phyloP scores from a whole-genome alignment of 1,284 basidiomycete genomes.

The Ganoderma lingzhi region DNA sequence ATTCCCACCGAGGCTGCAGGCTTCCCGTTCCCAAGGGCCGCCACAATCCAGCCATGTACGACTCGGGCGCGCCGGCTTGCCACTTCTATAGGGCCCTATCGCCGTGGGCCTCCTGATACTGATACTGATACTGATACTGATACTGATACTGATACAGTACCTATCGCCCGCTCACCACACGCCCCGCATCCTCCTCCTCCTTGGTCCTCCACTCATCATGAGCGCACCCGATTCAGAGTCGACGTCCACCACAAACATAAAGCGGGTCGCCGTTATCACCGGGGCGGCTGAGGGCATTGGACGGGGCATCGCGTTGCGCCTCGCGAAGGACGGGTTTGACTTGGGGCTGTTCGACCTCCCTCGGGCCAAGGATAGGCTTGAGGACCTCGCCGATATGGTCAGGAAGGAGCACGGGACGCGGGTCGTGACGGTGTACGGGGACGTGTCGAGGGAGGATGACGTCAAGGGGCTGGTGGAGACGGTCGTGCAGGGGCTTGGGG shows the following conservation, averaged over 20 bases:
- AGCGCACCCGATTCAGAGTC: not conserved
- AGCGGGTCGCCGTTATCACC: constrained; percentile 29
- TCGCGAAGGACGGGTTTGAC: constrained; percentile 41
- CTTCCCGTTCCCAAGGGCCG: too few species aligned
- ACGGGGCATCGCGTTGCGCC: constrained; percentile 36
- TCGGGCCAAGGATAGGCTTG: constrained; percentile 28
- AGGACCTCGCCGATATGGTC: constrained; percentile 34
- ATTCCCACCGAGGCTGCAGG: too few species aligned
- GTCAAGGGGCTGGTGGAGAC: constrained; percentile 40
- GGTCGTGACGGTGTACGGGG: constrained; percentile 37
- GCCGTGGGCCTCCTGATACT: too few species aligned
- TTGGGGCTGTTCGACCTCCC: constrained; percentile 41
- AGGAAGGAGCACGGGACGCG: constrained; percentile 26
- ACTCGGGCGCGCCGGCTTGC: too few species aligned
- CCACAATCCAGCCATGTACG: too few species aligned
- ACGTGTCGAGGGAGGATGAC: constrained; percentile 42
- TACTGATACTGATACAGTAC: too few species aligned
- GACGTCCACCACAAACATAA: not conserved
- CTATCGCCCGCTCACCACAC: not conserved
- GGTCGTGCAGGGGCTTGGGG: constrained; percentile 40
- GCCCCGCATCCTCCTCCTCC: not conserved
- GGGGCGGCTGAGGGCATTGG: constrained; percentile 39
- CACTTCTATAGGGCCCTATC: too few species aligned
- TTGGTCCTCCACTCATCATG: not conserved
- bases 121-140: too few species aligned